Base-by-base conservation (phyloP, 129 eudicot species). In the Pittosporum tobira region DNA sequence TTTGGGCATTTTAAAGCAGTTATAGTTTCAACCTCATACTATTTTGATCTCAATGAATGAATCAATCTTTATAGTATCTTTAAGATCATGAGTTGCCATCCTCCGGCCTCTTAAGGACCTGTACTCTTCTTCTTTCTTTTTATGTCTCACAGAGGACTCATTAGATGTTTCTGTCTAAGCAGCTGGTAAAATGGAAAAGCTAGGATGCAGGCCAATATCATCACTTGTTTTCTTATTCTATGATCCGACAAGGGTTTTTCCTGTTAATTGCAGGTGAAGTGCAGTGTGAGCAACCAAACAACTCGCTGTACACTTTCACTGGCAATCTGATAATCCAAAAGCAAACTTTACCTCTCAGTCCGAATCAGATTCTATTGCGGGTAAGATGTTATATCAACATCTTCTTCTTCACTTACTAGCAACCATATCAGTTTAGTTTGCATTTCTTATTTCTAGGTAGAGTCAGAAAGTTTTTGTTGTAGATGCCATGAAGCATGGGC, bases 211-310 rank as follows among this genome's bases (percentile, higher is more conserved):
- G 29, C 22, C 37, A 47, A 1, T 57, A 37, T 16, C 9, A 11
- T 53, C n/a, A 57, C 37, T 57, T 48, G 25, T 31, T 12, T 5
- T 52, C 8, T 70, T 16, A 26, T 61, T 56, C 37, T 22, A 27
- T 51, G n/a, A 43, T 59, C 58, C 42, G 53, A 50, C 22, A 48
- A 65, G 22, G 51, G 64, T 31, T 72, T 25, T 52, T 64, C 30
- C 19, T 68, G 11, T 43, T 61, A 62, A 51, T 67, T 81, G 71
- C 85, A 91, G 99, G 99, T 60, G 99, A 91, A 80, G 76, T 91
- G 64, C 94, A 91, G 57, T 91, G 99, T 71, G 99, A 91, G 80
- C 99, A 91, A 73, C 96, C 99, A 63, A 91, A 91, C 72, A 91
- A 91, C 73, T 91, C 99, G 5, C 81, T 91, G 44, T 91, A 91